phyloP scores from a whole-genome alignment of 2,329 filamentous ascomycete genomes.

The Ustulina deusta region DNA sequence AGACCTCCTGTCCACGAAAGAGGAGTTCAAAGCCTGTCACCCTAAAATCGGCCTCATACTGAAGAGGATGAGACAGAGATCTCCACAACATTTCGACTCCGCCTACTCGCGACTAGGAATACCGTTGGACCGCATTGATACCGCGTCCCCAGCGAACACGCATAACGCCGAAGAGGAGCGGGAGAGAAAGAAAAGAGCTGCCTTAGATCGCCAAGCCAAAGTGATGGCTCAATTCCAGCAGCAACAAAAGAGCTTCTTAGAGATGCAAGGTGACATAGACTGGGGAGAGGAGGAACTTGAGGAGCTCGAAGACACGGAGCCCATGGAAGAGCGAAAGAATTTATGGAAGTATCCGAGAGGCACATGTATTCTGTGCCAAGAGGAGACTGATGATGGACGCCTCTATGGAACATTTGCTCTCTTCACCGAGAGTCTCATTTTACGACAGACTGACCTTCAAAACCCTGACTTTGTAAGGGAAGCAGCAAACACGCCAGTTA shows the following conservation, averaged over 20 bases:
- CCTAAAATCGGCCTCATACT: constrained; percentile 87
- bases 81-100: constrained; percentile 76
- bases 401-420: constrained; percentile 95
- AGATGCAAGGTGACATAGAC: constrained; percentile 86
- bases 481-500: constrained; percentile 80
- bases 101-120: constrained; percentile 74
- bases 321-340: constrained; percentile 75
- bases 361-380: constrained; percentile 95
- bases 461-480: constrained; percentile 88
- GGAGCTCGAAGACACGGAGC: constrained; percentile 70
- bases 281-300: constrained; percentile 89
- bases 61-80: constrained; percentile 85
- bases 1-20: constrained; percentile 71
- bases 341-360: constrained; percentile 92
- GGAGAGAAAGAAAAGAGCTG: constrained; percentile 89
- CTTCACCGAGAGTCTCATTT: constrained; percentile 84
- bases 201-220: constrained; percentile 86
- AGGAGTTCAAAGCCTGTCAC: constrained; percentile 84
- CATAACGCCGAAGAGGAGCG: constrained; percentile 76
- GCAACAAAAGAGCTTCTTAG: constrained; percentile 94
- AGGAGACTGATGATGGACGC: constrained; percentile 89
- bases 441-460: constrained; percentile 86
- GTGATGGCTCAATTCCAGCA: constrained; percentile 99
- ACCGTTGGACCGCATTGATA: constrained; percentile 82
- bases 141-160: constrained; percentile 80